These are phyloP conservation scores for Obelidium mucronatum DNA, from an alignment of 192 early-diverging fungal genomes.

Conservation along the genomic window DNA sequence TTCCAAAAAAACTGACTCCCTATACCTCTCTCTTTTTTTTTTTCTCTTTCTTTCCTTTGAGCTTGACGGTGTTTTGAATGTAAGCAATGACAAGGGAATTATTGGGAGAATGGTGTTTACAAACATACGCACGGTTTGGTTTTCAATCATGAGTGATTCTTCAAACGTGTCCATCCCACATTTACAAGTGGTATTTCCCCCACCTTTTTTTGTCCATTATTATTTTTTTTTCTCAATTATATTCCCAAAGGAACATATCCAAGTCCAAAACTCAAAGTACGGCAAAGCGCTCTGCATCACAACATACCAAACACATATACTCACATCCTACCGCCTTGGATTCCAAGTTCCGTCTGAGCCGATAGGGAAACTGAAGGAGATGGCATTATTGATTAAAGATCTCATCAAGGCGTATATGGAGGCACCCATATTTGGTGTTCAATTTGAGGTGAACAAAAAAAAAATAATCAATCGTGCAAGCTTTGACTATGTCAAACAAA, in stretches of 20 bases:
- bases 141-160: neutral
- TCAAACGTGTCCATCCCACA: constrained; percentile 16
- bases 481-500: neutral
- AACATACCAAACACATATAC: neutral
- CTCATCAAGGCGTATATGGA: neutral
- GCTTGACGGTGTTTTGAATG: constrained; percentile 21
- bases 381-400: neutral
- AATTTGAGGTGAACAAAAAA: constrained; percentile 33
- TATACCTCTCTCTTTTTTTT: too few relatives aligned
- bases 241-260: neutral
- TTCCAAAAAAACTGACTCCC: constrained; percentile 1
- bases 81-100: constrained; percentile 14
- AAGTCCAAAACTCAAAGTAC: constrained; percentile 12
- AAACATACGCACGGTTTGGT: constrained; percentile 23
- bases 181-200: constrained; percentile 9
- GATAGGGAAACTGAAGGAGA: neutral
- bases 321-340: neutral
- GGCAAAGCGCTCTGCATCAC: constrained; percentile 16
- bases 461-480: too few relatives aligned
- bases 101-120: constrained; percentile 22
- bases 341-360: constrained; percentile 15
- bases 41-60: neutral
- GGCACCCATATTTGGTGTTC: constrained; percentile 27
- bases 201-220: neutral
- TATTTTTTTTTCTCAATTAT: neutral